phyloP scores from a whole-genome alignment of 192 early-diverging fungal genomes.

The Obelidium mucronatum region DNA sequence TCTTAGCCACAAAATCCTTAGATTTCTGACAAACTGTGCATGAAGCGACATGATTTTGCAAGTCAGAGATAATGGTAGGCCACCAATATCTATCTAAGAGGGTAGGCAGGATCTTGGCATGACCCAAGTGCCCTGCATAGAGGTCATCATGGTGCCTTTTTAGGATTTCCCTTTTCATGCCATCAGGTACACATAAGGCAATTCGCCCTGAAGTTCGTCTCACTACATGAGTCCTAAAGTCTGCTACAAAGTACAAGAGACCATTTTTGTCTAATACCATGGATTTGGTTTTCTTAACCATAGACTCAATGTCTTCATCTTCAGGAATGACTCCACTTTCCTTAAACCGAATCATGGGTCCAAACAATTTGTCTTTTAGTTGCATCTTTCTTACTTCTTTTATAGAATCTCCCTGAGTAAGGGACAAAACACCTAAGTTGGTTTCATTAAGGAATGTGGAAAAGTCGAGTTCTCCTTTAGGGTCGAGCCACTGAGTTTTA shows the following conservation, averaged over 20 bases:
- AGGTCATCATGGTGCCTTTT: not conserved
- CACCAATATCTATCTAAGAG: slow-evolving; percentile 5
- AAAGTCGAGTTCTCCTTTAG: not conserved
- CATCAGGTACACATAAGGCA: slow-evolving; percentile 14
- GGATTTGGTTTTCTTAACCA: not conserved
- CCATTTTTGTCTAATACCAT: not conserved
- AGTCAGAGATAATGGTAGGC: not conserved
- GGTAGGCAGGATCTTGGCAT: not conserved
- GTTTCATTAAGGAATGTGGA: not conserved
- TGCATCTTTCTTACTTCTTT: not conserved
- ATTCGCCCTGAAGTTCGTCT: not conserved
- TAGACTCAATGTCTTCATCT: not conserved
- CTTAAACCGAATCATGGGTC: not conserved
- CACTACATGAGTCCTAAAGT: not conserved
- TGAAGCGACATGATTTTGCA: not conserved
- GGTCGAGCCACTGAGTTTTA: not conserved
- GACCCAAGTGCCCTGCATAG: not conserved
- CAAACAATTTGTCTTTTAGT: not conserved
- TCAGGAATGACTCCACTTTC: not conserved
- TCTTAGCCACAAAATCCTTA: not conserved
- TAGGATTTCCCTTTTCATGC: not conserved
- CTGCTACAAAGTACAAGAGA: not conserved
- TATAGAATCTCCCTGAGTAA: not conserved
- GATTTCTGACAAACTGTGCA: not conserved
- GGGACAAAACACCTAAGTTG: not conserved